Evolutionary conservation across 2,329 filamentous ascomycete genomes (phyloP).

Genomic region (Claviceps quebecensis): DNA sequence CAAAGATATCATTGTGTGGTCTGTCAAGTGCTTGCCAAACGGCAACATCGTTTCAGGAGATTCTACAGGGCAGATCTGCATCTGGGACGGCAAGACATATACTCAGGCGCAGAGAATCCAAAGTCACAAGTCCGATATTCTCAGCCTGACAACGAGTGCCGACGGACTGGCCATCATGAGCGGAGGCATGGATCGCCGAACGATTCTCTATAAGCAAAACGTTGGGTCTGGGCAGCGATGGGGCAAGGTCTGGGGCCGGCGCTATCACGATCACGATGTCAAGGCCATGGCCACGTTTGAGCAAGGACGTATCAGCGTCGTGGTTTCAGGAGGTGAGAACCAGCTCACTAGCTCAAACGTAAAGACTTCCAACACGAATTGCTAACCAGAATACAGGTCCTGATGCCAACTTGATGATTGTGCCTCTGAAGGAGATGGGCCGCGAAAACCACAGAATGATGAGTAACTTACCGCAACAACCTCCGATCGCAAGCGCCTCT

Average conservation of each 20-base stretch:
- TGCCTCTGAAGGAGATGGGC: slow-evolving; percentile 61
- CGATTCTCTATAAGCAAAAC: slow-evolving; percentile 64
- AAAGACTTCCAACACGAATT: neutral
- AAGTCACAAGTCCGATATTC: slow-evolving; percentile 76
- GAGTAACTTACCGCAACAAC: slow-evolving; percentile 68
- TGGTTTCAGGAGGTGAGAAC: slow-evolving; percentile 73
- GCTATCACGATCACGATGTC: slow-evolving; percentile 87
- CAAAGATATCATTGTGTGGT: slow-evolving; percentile 84
- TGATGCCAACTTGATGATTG: slow-evolving; percentile 69
- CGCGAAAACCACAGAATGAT: slow-evolving; percentile 73
- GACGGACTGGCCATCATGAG: slow-evolving; percentile 77
- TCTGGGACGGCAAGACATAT: slow-evolving; percentile 90
- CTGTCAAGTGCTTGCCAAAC: slow-evolving; percentile 73
- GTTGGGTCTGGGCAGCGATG: slow-evolving; percentile 51
- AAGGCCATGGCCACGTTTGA: slow-evolving; percentile 91
- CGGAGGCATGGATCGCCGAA: slow-evolving; percentile 81
- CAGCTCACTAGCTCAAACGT: neutral
- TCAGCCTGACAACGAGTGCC: slow-evolving; percentile 70
- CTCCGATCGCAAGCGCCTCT: slow-evolving; percentile 59
- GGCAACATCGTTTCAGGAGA: slow-evolving; percentile 91
- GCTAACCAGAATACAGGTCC: slow-evolving; percentile 42
- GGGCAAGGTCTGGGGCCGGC: slow-evolving; percentile 72
- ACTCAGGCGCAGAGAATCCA: slow-evolving; percentile 76
- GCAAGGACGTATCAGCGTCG: slow-evolving; percentile 64
- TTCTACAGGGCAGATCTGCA: slow-evolving; percentile 81